These are phyloP conservation scores for Mycena latifolia DNA, from an alignment of 768 basidiomycete genomes.

Conservation along the genomic window DNA sequence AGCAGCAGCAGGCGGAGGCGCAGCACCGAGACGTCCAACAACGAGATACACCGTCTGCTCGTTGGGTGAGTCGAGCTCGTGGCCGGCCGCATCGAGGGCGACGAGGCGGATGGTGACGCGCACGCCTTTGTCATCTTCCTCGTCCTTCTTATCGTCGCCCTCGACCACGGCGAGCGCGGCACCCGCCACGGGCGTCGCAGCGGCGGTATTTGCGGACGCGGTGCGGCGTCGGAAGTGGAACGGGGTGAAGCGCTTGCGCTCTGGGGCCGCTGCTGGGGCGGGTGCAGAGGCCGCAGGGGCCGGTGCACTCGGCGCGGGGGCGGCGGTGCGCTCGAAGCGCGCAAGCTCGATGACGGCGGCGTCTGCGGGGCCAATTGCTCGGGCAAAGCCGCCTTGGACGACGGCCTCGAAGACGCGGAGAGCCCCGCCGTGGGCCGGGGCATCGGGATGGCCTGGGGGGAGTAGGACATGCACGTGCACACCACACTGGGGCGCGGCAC, in stretches of 20 bases:
- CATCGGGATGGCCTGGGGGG: conserved; percentile 72
- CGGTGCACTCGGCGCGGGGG: conserved; percentile 31
- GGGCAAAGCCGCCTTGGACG: conserved; percentile 88
- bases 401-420: conserved; percentile 72
- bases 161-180: conserved; percentile 87
- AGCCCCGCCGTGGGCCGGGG: conserved; percentile 50
- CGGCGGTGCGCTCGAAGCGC: conserved; percentile 66
- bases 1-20: conserved; percentile 40
- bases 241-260: conserved; percentile 71
- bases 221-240: conserved; percentile 76
- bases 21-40: conserved; percentile 76
- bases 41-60: conserved; percentile 93
- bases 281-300: conserved; percentile 29
- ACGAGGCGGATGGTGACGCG: conserved; percentile 84
- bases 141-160: conserved; percentile 62
- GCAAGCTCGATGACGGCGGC: conserved; percentile 86
- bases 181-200: conserved; percentile 48
- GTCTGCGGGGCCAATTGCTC: conserved; percentile 78
- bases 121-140: conserved; percentile 74
- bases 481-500: conserved; percentile 87
- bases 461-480: conserved; percentile 85
- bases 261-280: conserved; percentile 35
- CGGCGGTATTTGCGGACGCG: conserved; percentile 36
- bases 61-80: conserved; percentile 76
- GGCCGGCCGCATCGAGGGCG: conserved; percentile 83